phyloP scores from a whole-genome alignment of 2,329 filamentous ascomycete genomes.

The Trichoderma asperellum region DNA sequence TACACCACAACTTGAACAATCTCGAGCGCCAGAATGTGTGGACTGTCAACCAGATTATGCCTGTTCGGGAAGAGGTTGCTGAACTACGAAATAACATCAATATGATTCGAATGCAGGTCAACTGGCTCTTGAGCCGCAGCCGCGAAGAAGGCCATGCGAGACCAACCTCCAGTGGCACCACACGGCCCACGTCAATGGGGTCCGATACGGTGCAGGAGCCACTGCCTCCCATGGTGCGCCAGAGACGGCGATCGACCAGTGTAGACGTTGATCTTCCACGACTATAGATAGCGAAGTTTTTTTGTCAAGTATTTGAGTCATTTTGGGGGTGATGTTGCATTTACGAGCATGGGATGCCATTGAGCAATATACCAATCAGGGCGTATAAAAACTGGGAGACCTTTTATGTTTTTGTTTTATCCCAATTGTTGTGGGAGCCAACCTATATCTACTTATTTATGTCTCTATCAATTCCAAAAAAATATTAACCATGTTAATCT shows the following conservation, averaged over 20 bases:
- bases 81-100: constrained; percentile 62
- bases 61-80: constrained; percentile 64
- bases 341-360: constrained; percentile 1
- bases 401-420: neutral
- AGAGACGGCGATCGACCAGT: constrained; percentile 45
- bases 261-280: constrained; percentile 46
- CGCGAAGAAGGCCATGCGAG: constrained; percentile 51
- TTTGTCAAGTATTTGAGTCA: neutral
- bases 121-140: constrained; percentile 60
- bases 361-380: neutral
- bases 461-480: neutral
- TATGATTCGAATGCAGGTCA: constrained; percentile 62
- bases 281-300: constrained; percentile 35
- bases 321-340: constrained; percentile 17
- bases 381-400: constrained; percentile 20
- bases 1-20: constrained; percentile 61
- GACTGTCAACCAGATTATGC: constrained; percentile 64
- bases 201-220: constrained; percentile 39
- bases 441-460: neutral
- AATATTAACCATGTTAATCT: neutral
- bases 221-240: constrained; percentile 37
- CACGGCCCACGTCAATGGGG: constrained; percentile 37
- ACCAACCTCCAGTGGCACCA: constrained; percentile 42
- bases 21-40: constrained; percentile 64
- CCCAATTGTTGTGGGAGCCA: neutral